Evolutionary conservation across 2,329 filamentous ascomycete species (phyloP).

Genomic region (Arachnopeziza araneosa): DNA sequence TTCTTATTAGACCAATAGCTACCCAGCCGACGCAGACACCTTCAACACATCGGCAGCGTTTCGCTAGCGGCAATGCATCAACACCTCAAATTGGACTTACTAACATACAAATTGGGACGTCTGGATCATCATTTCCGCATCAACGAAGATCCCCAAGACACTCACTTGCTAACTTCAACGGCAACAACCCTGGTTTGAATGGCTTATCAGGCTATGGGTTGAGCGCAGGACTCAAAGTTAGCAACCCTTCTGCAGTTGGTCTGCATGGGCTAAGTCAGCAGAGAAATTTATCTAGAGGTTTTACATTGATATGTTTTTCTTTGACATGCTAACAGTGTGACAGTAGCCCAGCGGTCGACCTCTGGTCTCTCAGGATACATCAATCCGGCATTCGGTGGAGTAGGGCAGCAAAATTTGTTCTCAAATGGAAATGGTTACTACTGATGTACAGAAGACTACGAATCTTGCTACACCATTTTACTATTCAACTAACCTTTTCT

Average conservation of each 20-base stretch:
- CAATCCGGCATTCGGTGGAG: background rate
- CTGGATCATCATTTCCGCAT: constrained; percentile 17
- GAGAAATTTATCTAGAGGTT: constrained; percentile 24
- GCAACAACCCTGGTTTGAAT: constrained; percentile 12
- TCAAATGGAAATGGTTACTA: constrained; percentile 12
- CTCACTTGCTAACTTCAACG: constrained; percentile 18
- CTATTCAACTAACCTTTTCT: constrained; percentile 11
- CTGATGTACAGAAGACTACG: constrained; percentile 4
- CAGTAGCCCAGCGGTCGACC: constrained; percentile 23
- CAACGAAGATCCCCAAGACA: constrained; percentile 17
- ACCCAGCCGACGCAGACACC: constrained; percentile 23
- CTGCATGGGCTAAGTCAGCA: constrained; percentile 14
- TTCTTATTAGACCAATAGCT: constrained; percentile 9
- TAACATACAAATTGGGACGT: constrained; percentile 12
- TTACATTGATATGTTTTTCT: background rate
- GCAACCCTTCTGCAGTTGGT: constrained; percentile 20
- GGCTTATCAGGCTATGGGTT: constrained; percentile 30
- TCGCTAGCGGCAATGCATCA: constrained; percentile 13
- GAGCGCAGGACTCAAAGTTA: constrained; percentile 32
- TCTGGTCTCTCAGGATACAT: constrained; percentile 3
- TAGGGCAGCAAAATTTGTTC: constrained; percentile 11
- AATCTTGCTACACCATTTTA: constrained; percentile 12
- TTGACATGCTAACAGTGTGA: background rate
- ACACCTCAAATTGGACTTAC: constrained; percentile 12
- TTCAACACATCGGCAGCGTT: constrained; percentile 29